Percentiles rank a stretch among this genome's conserved stretches.
Evolutionary conservation across 257 asterid species (phyloP).

Genomic region (Misopates orontium): DNA sequence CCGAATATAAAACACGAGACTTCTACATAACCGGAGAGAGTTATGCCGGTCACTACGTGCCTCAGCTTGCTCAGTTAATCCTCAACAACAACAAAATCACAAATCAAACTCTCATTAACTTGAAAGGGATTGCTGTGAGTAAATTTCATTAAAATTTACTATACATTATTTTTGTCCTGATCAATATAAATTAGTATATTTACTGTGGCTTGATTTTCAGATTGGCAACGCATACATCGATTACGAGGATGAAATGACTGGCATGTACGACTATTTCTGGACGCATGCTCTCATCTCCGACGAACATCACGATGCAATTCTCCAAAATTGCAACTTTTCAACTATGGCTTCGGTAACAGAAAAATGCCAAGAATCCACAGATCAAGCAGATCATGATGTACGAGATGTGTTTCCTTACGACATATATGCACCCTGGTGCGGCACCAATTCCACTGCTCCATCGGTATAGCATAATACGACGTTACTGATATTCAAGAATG

Average conservation of each 20-base stretch:
- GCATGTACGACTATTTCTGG: constrained; percentile 59
- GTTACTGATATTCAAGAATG: neutral
- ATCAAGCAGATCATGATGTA: constrained; percentile 21
- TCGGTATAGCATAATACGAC: constrained; percentile 25
- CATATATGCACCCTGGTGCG: constrained; percentile 59
- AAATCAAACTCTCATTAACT: constrained; percentile 48
- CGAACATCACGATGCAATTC: constrained; percentile 48
- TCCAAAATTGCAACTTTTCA: constrained; percentile 47
- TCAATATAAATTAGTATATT: neutral
- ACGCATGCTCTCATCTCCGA: constrained; percentile 61
- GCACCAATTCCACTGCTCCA: constrained; percentile 34
- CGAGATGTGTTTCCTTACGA: constrained; percentile 36
- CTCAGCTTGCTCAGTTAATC: constrained; percentile 67
- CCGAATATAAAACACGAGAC: constrained; percentile 60
- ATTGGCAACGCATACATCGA: constrained; percentile 66
- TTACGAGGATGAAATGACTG: constrained; percentile 29
- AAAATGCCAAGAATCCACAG: constrained; percentile 22
- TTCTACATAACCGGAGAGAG: constrained; percentile 66
- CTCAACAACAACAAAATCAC: constrained; percentile 46
- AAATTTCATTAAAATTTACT: too few relatives aligned
- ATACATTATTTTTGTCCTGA: too few relatives aligned
- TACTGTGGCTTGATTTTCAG: constrained; percentile 30
- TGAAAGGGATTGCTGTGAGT: constrained; percentile 72
- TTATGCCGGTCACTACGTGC: constrained; percentile 74
- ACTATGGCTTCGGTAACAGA: constrained; percentile 18